Evolutionary conservation across 768 basidiomycete genomes (phyloP).

Genomic region (Holtermannia corniformis): DNA sequence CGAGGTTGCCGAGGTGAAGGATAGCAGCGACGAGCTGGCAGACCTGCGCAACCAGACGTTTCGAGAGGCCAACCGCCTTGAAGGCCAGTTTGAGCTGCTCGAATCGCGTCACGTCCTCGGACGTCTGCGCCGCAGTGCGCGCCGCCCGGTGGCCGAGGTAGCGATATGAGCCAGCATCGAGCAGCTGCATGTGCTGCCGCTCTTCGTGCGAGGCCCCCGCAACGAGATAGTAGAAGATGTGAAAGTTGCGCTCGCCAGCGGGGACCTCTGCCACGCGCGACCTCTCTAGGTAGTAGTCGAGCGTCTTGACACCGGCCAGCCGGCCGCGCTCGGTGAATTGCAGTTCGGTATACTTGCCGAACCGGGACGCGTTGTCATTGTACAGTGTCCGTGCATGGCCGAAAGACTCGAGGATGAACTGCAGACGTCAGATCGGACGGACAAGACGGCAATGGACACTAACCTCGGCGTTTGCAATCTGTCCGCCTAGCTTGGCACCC

Average conservation of each 20-base stretch:
- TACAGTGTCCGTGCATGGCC: slow-evolving; percentile 71
- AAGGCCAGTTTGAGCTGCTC: slow-evolving; percentile 90
- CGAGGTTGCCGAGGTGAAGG: slow-evolving; percentile 89
- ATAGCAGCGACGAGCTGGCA: slow-evolving; percentile 93
- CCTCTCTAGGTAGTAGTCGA: slow-evolving; percentile 92
- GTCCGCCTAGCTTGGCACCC: slow-evolving; percentile 72
- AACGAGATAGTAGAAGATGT: slow-evolving; percentile 94
- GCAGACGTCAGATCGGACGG: slow-evolving; percentile 1
- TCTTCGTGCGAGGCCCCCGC: slow-evolving; percentile 85
- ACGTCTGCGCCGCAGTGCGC: slow-evolving; percentile 34
- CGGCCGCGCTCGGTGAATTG: slow-evolving; percentile 91
- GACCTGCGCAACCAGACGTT: slow-evolving; percentile 85
- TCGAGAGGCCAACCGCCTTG: slow-evolving; percentile 86
- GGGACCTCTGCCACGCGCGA: slow-evolving; percentile 73
- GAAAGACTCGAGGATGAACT: slow-evolving; percentile 87
- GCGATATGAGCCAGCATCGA: slow-evolving; percentile 70
- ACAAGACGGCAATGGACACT: slow-evolving; percentile 1
- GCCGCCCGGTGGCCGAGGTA: slow-evolving; percentile 68
- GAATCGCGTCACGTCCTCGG: slow-evolving; percentile 79
- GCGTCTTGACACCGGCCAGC: slow-evolving; percentile 78
- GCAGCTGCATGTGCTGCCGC: slow-evolving; percentile 71
- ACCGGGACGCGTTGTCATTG: slow-evolving; percentile 90
- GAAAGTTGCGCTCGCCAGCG: slow-evolving; percentile 83
- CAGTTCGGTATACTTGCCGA: slow-evolving; percentile 95
- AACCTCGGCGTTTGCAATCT: slow-evolving; percentile 76